Evolutionary conservation across 371 early-diverging fungal genomes (phyloP).

Genomic region (Coemansia sp.): DNA sequence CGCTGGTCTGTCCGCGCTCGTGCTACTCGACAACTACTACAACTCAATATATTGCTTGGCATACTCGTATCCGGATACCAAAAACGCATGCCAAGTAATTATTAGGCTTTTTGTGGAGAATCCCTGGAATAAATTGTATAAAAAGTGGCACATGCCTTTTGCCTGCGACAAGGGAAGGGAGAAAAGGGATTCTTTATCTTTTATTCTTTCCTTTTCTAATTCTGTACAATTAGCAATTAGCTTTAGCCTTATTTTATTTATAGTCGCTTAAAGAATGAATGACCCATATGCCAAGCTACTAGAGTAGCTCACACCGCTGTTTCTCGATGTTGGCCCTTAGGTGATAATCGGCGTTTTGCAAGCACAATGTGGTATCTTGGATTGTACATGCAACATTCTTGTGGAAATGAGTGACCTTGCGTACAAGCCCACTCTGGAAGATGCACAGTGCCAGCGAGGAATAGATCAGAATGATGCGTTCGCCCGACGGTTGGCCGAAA

Average conservation of each 20-base stretch:
- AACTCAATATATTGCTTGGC: too few relatives aligned
- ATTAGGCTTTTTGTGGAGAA: too few relatives aligned
- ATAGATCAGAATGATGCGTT: conserved; percentile 10
- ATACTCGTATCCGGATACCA: too few relatives aligned
- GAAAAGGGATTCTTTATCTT: not conserved
- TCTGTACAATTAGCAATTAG: not conserved
- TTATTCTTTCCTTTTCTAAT: not conserved
- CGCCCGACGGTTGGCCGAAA: conserved; percentile 17
- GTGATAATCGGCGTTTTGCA: conserved; percentile 60
- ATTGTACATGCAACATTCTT: conserved; percentile 55
- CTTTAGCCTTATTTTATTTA: not conserved
- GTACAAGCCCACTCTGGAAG: conserved; percentile 28
- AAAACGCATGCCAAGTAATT: too few relatives aligned
- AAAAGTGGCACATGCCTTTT: not conserved
- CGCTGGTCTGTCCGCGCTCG: too few relatives aligned
- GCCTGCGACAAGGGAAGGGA: too few relatives aligned
- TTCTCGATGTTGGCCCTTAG: conserved; percentile 60
- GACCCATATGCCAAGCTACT: conserved; percentile 13
- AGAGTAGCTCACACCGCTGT: conserved; percentile 50
- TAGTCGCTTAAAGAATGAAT: conserved; percentile 5
- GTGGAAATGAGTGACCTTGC: conserved; percentile 45
- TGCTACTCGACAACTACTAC: too few relatives aligned
- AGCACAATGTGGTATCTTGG: conserved; percentile 59
- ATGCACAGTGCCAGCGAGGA: conserved; percentile 12
- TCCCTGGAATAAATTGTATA: too few relatives aligned